phyloP scores from a whole-genome alignment of 2,329 filamentous ascomycete species.

The Talaromyces sp. region DNA sequence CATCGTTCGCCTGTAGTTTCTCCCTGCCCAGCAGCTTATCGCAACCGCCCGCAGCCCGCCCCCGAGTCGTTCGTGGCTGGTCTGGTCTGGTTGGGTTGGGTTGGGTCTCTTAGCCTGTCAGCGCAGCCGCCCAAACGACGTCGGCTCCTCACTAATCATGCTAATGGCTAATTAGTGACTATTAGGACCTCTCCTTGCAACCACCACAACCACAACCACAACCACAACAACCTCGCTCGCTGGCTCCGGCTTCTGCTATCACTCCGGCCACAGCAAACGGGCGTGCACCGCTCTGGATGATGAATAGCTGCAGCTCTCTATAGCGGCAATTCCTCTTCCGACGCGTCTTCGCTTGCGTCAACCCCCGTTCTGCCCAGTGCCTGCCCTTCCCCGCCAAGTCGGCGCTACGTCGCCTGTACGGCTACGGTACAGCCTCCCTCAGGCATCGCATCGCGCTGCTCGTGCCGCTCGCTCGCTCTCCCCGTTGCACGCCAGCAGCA shows the following conservation, averaged over 20 bases:
- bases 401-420: slow-evolving; percentile 9
- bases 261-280: slow-evolving; percentile 6
- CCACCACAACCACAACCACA: neutral
- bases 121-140: slow-evolving; percentile 6
- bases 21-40: neutral
- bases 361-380: neutral
- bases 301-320: slow-evolving; percentile 15
- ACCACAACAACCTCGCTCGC: neutral
- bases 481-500: neutral
- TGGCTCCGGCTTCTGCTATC: neutral
- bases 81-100: neutral
- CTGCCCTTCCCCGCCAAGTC: slow-evolving; percentile 7
- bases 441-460: slow-evolving; percentile 1
- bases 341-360: slow-evolving; percentile 15
- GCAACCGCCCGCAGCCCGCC: neutral
- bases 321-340: slow-evolving; percentile 15
- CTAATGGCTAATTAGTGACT: neutral
- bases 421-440: slow-evolving; percentile 3
- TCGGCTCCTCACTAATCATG: neutral
- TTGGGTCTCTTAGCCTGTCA: neutral
- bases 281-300: slow-evolving; percentile 11
- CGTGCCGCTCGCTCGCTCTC: neutral
- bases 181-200: neutral
- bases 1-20: neutral
- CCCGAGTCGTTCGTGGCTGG: neutral